Base-by-base conservation (phyloP, 2,329 filamentous ascomycete species). In the Elsinoe necatrix region DNA sequence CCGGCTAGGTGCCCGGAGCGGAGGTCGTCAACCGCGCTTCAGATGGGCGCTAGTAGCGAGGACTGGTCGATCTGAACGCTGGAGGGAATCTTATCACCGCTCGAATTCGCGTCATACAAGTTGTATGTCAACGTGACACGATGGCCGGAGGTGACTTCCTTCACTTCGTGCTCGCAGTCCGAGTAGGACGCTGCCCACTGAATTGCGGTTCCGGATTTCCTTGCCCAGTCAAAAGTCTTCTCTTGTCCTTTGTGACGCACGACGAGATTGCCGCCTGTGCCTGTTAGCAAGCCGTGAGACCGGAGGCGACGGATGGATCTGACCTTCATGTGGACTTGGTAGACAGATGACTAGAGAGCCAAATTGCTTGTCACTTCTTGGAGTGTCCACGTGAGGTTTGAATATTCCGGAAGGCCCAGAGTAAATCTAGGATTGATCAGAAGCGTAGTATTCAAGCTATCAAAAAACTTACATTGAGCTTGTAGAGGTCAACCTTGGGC, bases 41-140 rank as follows among this genome's bases (percentile, higher is more conserved):
- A 8, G 41, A 43, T 12, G 21, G 41, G 20, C 3, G 21, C 41
- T 5, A 23, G 6, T 2, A 43, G 18, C 11, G 41, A 43, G 1
- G 12, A 23, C 14, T 1, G 41, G 5, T 45, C 18, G 12, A 14
- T 14, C 20, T 45, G n/a, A 9, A 3, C 12, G 9, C 18, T 7
- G 4, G 41, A n/a, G 3, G 41, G 9, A 6, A 8, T 14, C 12
- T 14, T 25, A 6, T 4, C 2, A 9, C 11, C 41, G 25, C 3
- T 6, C 1, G 3, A 4, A 12, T 23, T 9, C 41, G 12, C 11
- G 8, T 45, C 41, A 8, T 45, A 45, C 6, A 45, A 20, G 21
- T 83, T 83, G 67, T 84, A 84, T 0, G 80, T 84, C 20, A 85
- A 64, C 0, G 78, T 83, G 14, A 84, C 59, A 0, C 79, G 75